A percentile compares a stretch with the other conserved stretches of the same genome.
Conservation (phyloP, 2,329 filamentous ascomycete species). For the Epichloe sylvatica region DNA sequence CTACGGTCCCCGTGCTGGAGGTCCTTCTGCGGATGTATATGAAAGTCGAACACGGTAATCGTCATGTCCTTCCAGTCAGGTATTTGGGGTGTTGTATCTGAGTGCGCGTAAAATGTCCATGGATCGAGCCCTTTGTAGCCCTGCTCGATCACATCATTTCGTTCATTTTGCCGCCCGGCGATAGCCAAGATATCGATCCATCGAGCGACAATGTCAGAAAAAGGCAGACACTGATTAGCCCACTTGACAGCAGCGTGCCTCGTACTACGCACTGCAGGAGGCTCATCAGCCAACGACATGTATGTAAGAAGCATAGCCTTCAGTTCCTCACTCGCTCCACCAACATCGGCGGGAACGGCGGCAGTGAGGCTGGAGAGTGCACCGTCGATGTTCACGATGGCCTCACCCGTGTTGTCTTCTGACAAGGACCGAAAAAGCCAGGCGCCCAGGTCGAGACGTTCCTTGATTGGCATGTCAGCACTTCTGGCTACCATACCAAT, state of each 20-base stretch:
- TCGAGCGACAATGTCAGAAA: constrained; percentile 61
- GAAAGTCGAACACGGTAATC: constrained; percentile 31
- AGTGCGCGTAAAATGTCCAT: constrained; percentile 35
- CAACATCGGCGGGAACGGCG: constrained; percentile 24
- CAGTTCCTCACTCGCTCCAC: constrained; percentile 21
- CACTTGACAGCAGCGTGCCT: constrained; percentile 76
- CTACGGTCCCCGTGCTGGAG: background rate
- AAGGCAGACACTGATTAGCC: constrained; percentile 76
- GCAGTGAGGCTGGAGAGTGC: constrained; percentile 60
- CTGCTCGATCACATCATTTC: constrained; percentile 78
- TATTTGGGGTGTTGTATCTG: constrained; percentile 25
- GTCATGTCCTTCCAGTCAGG: constrained; percentile 41
- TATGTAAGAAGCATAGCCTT: constrained; percentile 51
- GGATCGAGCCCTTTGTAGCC: constrained; percentile 75
- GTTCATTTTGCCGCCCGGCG: constrained; percentile 49
- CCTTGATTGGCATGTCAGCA: constrained; percentile 39
- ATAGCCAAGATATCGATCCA: constrained; percentile 84
- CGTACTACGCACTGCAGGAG: constrained; percentile 52
- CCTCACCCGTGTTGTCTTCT: constrained; percentile 61
- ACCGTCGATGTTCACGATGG: constrained; percentile 79
- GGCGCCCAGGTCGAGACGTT: constrained; percentile 40
- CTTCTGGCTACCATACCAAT: constrained; percentile 68
- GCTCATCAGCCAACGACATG: constrained; percentile 40
- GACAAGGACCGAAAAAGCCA: constrained; percentile 79
- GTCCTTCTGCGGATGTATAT: constrained; percentile 15